A percentile compares a stretch with the other conserved stretches of the same genome.
Conservation (phyloP, 106 monocot genomes). For the Narthecium ossifragum region DNA sequence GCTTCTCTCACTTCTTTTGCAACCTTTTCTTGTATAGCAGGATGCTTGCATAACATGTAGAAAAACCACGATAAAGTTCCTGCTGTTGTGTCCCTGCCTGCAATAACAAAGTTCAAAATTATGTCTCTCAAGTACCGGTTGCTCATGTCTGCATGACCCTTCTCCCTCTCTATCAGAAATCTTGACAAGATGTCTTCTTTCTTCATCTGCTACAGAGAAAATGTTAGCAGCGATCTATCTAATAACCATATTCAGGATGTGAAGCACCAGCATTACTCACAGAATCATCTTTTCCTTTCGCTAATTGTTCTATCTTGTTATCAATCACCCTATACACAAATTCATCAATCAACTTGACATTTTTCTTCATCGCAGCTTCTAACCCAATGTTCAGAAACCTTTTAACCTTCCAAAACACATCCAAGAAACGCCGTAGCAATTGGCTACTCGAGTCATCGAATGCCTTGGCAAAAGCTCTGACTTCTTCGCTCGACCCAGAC, state of each 20-base stretch:
- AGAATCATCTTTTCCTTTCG: constrained; percentile 5
- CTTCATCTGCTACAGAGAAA: constrained; percentile 4
- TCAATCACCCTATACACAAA: constrained; percentile 43
- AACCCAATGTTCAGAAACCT: constrained; percentile 41
- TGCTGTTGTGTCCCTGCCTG: constrained; percentile 64
- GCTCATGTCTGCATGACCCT: constrained; percentile 19
- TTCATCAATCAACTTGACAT: constrained; percentile 26
- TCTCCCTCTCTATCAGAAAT: constrained; percentile 31
- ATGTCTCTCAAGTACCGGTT: constrained; percentile 54
- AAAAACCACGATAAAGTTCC: constrained; percentile 64
- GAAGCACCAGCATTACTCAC: constrained; percentile 14
- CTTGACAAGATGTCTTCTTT: constrained; percentile 52
- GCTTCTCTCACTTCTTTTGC: constrained; percentile 30
- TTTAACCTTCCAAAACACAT: constrained; percentile 46
- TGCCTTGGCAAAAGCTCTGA: constrained; percentile 34
- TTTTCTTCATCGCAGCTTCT: constrained; percentile 32
- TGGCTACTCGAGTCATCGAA: constrained; percentile 40
- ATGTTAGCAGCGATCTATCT: background rate
- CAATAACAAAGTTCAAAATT: constrained; percentile 51
- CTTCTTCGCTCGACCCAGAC: constrained; percentile 24
- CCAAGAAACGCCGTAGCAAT: constrained; percentile 19
- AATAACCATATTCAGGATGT: background rate
- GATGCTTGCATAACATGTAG: constrained; percentile 48
- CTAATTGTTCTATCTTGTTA: constrained; percentile 11
- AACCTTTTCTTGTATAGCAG: constrained; percentile 44